These are phyloP conservation scores for Rhodosporidiobolus odoratus DNA, from an alignment of 768 basidiomycete genomes.

Conservation along the genomic window DNA sequence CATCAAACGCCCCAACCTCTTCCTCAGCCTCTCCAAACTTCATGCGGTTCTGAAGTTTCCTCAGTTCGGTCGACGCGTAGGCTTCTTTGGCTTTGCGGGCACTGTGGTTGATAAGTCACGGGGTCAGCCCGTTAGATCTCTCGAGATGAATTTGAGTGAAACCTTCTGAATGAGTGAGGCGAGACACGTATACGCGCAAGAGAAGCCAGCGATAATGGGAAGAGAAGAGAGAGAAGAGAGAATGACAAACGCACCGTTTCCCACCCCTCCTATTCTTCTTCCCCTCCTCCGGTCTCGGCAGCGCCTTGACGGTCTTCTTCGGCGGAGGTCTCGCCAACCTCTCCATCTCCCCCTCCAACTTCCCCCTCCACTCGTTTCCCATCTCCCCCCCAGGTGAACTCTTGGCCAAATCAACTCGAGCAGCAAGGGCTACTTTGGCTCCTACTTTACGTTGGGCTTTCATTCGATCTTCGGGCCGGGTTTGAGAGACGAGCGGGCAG, in stretches of 20 bases:
- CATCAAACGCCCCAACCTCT: slow-evolving; percentile 92
- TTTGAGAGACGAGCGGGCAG: slow-evolving; percentile 75
- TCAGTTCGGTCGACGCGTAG: slow-evolving; percentile 90
- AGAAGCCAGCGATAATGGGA: background rate
- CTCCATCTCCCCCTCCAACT: slow-evolving; percentile 89
- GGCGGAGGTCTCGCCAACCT: slow-evolving; percentile 89
- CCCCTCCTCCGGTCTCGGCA: slow-evolving; percentile 90
- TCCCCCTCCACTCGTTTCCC: slow-evolving; percentile 70
- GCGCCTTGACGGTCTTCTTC: slow-evolving; percentile 81
- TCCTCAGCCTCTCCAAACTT: slow-evolving; percentile 90
- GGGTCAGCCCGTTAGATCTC: no score
- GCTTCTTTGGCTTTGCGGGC: slow-evolving; percentile 98
- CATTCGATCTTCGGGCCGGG: slow-evolving; percentile 81
- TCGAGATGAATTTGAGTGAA: background rate
- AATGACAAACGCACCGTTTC: slow-evolving; percentile 61
- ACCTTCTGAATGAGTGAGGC: background rate
- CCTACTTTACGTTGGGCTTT: slow-evolving; percentile 90
- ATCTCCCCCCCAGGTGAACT: slow-evolving; percentile 72
- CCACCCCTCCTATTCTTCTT: slow-evolving; percentile 89
- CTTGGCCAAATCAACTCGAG: slow-evolving; percentile 88
- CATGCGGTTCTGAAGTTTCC: slow-evolving; percentile 96
- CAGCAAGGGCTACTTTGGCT: slow-evolving; percentile 82
- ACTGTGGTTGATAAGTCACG: no score
- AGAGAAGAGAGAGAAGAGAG: background rate
- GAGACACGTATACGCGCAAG: background rate